These are phyloP conservation scores for Trichosporon faecale DNA, from an alignment of 1,284 basidiomycete species.

Conservation along the genomic window DNA sequence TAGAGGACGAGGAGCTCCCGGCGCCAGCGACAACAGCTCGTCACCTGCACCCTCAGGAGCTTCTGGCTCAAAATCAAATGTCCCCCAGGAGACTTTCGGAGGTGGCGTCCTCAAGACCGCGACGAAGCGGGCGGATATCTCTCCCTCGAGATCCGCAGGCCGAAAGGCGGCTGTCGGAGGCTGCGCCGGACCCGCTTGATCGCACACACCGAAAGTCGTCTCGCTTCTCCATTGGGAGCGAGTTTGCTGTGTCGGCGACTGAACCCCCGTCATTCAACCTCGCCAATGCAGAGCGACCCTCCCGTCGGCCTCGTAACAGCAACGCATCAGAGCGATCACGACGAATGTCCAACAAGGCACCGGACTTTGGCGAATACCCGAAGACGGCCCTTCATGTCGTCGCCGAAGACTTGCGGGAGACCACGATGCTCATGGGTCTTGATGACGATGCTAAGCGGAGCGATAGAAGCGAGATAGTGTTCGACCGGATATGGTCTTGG, in stretches of 20 bases:
- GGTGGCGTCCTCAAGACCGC: not conserved
- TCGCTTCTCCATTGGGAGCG: slow-evolving; percentile 29
- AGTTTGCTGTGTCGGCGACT: not conserved
- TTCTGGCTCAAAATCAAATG: slow-evolving; percentile 23
- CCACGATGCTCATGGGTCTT: slow-evolving; percentile 50
- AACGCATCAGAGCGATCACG: not conserved
- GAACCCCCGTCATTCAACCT: not conserved
- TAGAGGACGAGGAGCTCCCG: slow-evolving; percentile 13
- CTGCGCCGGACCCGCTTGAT: slow-evolving; percentile 35
- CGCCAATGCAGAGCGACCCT: not conserved
- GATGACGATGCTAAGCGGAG: slow-evolving; percentile 27
- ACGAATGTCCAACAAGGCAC: not conserved
- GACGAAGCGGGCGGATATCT: slow-evolving; percentile 8
- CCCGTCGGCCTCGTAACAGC: not conserved
- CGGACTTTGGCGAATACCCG: slow-evolving; percentile 50
- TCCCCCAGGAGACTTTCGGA: not conserved
- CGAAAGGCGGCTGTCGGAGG: slow-evolving; percentile 11
- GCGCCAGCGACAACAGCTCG: slow-evolving; percentile 18
- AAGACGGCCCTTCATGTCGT: slow-evolving; percentile 59
- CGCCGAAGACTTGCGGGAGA: slow-evolving; percentile 48
- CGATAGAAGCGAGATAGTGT: slow-evolving; percentile 39
- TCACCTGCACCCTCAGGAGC: slow-evolving; percentile 33
- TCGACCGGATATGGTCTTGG: slow-evolving; percentile 43
- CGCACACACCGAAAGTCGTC: slow-evolving; percentile 35
- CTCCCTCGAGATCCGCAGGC: not conserved